Evolutionary conservation across 148 eudicot species (phyloP).

Genomic region (Heliamphora exappendiculata): DNA sequence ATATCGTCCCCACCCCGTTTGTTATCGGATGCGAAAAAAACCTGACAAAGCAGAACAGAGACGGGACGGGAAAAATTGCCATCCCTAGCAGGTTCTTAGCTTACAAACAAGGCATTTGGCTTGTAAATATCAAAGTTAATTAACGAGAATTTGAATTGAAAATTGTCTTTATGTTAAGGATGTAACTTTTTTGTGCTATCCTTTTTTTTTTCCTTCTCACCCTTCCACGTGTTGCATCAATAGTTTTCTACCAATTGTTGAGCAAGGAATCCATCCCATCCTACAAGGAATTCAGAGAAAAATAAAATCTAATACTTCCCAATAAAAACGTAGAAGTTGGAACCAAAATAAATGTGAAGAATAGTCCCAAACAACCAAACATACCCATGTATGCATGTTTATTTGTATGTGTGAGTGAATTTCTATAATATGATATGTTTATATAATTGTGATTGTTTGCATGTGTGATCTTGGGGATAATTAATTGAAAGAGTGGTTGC

Average conservation of each 20-base stretch:
- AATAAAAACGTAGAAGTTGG: neutral
- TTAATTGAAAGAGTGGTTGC: neutral
- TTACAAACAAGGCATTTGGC: no score
- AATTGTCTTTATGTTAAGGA: no score
- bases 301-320: neutral
- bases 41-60: no score
- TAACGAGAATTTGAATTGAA: no score
- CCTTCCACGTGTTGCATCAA: no score
- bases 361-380: neutral
- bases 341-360: neutral
- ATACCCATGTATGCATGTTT: neutral
- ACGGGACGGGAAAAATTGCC: no score
- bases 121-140: no score
- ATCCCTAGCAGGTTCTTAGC: no score
- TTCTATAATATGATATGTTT: neutral
- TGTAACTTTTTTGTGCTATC: no score
- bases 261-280: slow-evolving; percentile 3
- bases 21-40: no score
- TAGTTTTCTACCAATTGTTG: neutral
- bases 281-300: neutral
- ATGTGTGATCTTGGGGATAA: neutral
- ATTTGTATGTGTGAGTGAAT: neutral
- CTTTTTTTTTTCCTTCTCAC: no score
- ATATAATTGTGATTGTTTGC: neutral
- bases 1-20: no score